A percentile compares a stretch with the other conserved stretches of the same genome.
phyloP scores from a whole-genome alignment of 176 grass and related monocot genomes.

The Ampelocalamus luodianensis region DNA sequence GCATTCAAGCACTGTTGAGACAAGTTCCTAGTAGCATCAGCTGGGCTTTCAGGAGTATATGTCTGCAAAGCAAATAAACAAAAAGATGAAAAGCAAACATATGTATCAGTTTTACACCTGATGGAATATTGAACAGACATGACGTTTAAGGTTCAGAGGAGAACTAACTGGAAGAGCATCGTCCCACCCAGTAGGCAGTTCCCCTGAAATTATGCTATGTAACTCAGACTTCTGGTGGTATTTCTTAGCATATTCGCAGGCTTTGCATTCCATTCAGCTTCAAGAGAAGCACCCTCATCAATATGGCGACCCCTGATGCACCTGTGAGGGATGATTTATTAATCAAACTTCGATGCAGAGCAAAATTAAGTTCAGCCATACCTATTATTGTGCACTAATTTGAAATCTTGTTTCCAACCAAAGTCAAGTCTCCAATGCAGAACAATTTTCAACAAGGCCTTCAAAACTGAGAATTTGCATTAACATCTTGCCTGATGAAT shows the following conservation, averaged over 20 bases:
- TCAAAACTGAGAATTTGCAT: background rate
- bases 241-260: conserved; percentile 66
- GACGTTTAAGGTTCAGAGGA: background rate
- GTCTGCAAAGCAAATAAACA: conserved; percentile 25
- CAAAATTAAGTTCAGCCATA: conserved; percentile 1
- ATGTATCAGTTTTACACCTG: background rate
- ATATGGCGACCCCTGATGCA: conserved; percentile 59
- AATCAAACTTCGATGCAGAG: background rate
- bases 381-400: background rate
- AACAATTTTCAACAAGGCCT: background rate
- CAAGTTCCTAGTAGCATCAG: conserved; percentile 64
- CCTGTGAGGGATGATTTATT: conserved; percentile 30
- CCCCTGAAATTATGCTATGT: conserved; percentile 54
- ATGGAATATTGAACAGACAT: background rate
- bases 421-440: background rate
- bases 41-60: conserved; percentile 39
- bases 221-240: conserved; percentile 49
- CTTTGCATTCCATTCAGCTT: conserved; percentile 62
- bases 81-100: background rate
- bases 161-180: conserved; percentile 50
- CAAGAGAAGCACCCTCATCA: conserved; percentile 52
- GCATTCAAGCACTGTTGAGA: conserved; percentile 62
- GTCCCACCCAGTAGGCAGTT: conserved; percentile 50
- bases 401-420: background rate
- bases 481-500: no score